These are phyloP conservation scores for Saccharomycopsis vini DNA, from an alignment of 805 yeast genomes.

Conservation along the genomic window DNA sequence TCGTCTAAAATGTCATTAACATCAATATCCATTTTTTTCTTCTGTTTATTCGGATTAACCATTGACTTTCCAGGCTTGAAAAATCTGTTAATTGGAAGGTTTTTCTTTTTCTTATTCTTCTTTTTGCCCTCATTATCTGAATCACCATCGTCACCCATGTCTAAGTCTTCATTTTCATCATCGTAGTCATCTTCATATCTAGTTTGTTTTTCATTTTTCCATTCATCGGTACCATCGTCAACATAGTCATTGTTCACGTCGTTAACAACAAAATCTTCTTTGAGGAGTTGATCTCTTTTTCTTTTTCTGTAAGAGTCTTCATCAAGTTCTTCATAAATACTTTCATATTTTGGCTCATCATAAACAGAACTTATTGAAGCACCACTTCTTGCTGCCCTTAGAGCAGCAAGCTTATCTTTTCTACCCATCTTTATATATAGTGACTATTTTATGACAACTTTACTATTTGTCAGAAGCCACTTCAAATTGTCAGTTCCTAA, in stretches of 20 bases:
- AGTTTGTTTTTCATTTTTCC: constrained; percentile 45
- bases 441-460: no score
- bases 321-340: constrained; percentile 81
- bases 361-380: constrained; percentile 35
- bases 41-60: constrained; percentile 19
- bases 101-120: constrained; percentile 21
- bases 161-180: constrained; percentile 39
- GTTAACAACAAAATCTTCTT: constrained; percentile 90
- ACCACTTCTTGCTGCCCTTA: constrained; percentile 59
- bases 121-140: constrained; percentile 23
- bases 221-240: constrained; percentile 87
- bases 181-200: constrained; percentile 75
- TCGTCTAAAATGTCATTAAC: constrained; percentile 59
- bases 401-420: constrained; percentile 45
- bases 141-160: constrained; percentile 30
- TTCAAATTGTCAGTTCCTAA: no score
- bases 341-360: constrained; percentile 41
- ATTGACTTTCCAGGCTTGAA: constrained; percentile 32
- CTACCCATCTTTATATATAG: constrained; percentile 29
- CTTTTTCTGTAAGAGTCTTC: constrained; percentile 69
- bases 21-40: constrained; percentile 35
- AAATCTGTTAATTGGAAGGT: constrained; percentile 44
- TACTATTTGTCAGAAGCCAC: no score
- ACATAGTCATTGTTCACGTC: constrained; percentile 92
- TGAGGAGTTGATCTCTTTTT: constrained; percentile 70